Percentiles rank a stretch among this genome's conserved stretches.
These are phyloP conservation scores for Apiospora aurea DNA, from an alignment of 2,329 filamentous ascomycete species.

Conservation along the genomic window DNA sequence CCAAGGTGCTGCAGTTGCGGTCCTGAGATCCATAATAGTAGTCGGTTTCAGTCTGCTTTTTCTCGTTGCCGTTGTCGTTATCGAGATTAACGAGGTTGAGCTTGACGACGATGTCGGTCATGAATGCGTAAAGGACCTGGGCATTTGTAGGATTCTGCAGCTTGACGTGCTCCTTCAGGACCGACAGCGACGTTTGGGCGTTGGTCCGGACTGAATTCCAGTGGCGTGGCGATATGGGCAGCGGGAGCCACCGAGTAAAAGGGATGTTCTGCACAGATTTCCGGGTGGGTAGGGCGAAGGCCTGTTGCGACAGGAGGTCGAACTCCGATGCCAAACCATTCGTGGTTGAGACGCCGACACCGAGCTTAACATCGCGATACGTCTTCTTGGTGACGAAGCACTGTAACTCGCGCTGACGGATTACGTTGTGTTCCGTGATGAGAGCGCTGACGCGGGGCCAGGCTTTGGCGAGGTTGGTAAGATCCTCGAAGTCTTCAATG, in stretches of 20 bases:
- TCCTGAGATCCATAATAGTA: constrained; percentile 21
- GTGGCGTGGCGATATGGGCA: constrained; percentile 54
- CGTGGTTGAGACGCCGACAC: constrained; percentile 48
- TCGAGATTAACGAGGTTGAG: constrained; percentile 49
- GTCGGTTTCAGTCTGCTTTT: not conserved
- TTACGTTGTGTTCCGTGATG: constrained; percentile 44
- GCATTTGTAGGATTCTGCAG: constrained; percentile 36
- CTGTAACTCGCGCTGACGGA: constrained; percentile 53
- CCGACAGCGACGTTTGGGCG: constrained; percentile 36
- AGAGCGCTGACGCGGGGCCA: constrained; percentile 45
- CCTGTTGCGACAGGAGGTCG: constrained; percentile 53
- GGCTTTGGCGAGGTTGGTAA: constrained; percentile 46
- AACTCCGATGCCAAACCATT: constrained; percentile 53
- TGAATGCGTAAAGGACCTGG: constrained; percentile 53
- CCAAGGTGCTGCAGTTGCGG: constrained; percentile 47
- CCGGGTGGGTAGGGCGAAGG: constrained; percentile 46
- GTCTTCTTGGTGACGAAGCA: constrained; percentile 55
- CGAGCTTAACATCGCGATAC: constrained; percentile 48
- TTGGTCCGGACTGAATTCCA: constrained; percentile 47
- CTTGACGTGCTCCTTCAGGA: constrained; percentile 37
- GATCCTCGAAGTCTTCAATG: constrained; percentile 45
- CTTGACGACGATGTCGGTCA: constrained; percentile 58
- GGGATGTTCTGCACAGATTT: constrained; percentile 50
- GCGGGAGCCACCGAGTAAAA: constrained; percentile 53
- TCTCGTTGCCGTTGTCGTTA: constrained; percentile 29